These are phyloP conservation scores for Sclerospora graminicola DNA, from an alignment of 352 stramenopile genomes.

Conservation along the genomic window DNA sequence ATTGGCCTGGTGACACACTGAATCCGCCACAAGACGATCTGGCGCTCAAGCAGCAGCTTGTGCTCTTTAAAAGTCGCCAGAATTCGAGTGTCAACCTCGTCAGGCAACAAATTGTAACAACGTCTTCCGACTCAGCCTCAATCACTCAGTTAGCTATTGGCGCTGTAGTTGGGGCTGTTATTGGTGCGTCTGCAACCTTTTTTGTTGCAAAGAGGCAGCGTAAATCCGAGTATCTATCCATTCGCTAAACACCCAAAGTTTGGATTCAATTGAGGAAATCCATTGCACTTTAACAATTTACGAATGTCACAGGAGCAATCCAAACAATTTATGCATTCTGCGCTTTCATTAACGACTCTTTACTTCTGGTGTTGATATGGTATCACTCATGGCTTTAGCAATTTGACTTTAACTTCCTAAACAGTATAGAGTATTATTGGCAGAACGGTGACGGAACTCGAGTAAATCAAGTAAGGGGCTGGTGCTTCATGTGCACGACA, in stretches of 20 bases:
- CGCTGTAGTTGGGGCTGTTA: constrained; percentile 17
- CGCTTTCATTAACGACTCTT: too few relatives aligned
- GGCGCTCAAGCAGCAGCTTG: constrained; percentile 30
- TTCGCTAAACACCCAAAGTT: constrained; percentile 11
- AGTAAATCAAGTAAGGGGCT: too few relatives aligned
- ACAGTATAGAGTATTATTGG: too few relatives aligned
- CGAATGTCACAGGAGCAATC: too few relatives aligned
- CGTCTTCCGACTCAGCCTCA: constrained; percentile 6
- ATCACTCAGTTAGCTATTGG: constrained; percentile 21
- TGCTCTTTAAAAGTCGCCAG: constrained; percentile 22
- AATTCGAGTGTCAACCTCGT: constrained; percentile 7
- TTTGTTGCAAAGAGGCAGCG: constrained; percentile 17
- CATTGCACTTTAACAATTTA: too few relatives aligned
- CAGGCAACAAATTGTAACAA: constrained; percentile 1
- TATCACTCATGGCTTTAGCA: too few relatives aligned
- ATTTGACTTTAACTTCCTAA: too few relatives aligned
- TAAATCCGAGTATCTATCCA: constrained; percentile 21
- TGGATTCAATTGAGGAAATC: neutral
- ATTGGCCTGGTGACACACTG: constrained; percentile 58
- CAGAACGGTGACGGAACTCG: too few relatives aligned
- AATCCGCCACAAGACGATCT: constrained; percentile 26
- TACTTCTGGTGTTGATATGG: too few relatives aligned
- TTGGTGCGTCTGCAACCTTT: constrained; percentile 24
- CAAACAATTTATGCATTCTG: too few relatives aligned
- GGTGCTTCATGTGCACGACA: too few relatives aligned